A percentile compares a stretch with the other conserved stretches of the same genome.
phyloP scores from a whole-genome alignment of 257 asterid genomes.

The Gentiana dahurica region DNA sequence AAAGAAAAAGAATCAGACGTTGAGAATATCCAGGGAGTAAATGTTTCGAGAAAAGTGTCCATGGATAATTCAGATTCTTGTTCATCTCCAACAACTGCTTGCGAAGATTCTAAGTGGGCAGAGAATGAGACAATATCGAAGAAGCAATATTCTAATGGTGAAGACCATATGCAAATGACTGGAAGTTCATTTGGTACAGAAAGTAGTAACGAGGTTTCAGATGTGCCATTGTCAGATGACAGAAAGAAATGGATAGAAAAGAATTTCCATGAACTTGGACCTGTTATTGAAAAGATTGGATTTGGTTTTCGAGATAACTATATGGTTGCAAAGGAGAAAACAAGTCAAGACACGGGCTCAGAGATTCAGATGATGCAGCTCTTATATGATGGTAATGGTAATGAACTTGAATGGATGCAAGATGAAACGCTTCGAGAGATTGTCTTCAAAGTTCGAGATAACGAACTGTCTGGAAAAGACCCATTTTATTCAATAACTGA shows the following conservation, averaged over 20 bases:
- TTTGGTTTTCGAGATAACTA: slow-evolving; percentile 69
- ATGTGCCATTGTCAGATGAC: slow-evolving; percentile 20
- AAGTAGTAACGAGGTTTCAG: slow-evolving; percentile 20
- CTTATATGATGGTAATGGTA: slow-evolving; percentile 30
- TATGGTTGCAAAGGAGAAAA: slow-evolving; percentile 55
- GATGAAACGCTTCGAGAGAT: slow-evolving; percentile 75
- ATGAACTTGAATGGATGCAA: slow-evolving; percentile 92
- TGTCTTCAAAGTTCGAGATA: slow-evolving; percentile 87
- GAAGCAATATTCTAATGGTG: slow-evolving; percentile 16
- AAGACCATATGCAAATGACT: slow-evolving; percentile 21
- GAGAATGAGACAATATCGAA: slow-evolving; percentile 15
- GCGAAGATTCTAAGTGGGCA: slow-evolving; percentile 10
- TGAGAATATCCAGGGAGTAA: slow-evolving; percentile 11
- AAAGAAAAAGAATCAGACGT: slow-evolving; percentile 14
- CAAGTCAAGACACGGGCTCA: slow-evolving; percentile 32
- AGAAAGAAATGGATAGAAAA: slow-evolving; percentile 69
- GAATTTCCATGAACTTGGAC: slow-evolving; percentile 79
- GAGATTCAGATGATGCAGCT: slow-evolving; percentile 33
- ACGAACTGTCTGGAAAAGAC: slow-evolving; percentile 89
- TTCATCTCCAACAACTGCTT: slow-evolving; percentile 12
- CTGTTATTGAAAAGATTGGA: slow-evolving; percentile 54
- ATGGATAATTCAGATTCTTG: slow-evolving; percentile 16
- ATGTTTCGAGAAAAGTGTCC: slow-evolving; percentile 9
- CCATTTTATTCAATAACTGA: slow-evolving; percentile 75
- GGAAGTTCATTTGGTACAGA: slow-evolving; percentile 17